These are phyloP conservation scores for Rhizopogon roseolus DNA, from an alignment of 768 basidiomycete species.

Conservation along the genomic window DNA sequence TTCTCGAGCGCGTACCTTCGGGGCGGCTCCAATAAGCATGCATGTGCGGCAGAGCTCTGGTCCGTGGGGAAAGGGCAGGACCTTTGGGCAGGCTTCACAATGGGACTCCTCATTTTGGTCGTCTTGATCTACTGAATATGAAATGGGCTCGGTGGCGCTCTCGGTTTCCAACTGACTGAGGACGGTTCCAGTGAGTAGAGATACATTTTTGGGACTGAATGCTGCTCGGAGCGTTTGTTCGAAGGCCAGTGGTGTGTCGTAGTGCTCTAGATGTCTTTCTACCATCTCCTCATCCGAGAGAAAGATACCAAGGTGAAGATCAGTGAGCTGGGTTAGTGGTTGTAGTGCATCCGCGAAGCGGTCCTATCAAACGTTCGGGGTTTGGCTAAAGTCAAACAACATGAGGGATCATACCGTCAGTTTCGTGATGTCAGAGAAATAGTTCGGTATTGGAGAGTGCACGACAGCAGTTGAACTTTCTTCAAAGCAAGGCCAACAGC, in stretches of 20 bases:
- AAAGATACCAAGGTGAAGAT: conserved; percentile 58
- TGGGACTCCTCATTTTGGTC: conserved; percentile 1
- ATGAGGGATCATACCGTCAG: conserved; percentile 45
- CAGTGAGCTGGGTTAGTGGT: conserved; percentile 40
- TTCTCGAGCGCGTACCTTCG: conserved; percentile 37
- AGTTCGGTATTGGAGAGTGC: conserved; percentile 62
- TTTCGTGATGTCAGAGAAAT: conserved; percentile 34
- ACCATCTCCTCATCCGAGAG: conserved; percentile 53
- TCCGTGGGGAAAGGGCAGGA: conserved; percentile 24
- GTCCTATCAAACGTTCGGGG: conserved; percentile 24
- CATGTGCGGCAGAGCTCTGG: conserved; percentile 36
- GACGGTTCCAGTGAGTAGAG: conserved; percentile 4
- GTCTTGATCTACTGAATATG: conserved; percentile 15
- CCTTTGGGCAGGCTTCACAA: neutral
- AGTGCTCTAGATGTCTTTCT: conserved; percentile 34
- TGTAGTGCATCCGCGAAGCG: conserved; percentile 39
- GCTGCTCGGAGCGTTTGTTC: conserved; percentile 11
- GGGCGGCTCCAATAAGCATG: conserved; percentile 15
- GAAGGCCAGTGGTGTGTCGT: conserved; percentile 19
- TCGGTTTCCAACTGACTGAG: conserved; percentile 22
- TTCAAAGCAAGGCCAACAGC: conserved; percentile 64
- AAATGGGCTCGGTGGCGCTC: conserved; percentile 11
- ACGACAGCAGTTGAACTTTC: conserved; percentile 48
- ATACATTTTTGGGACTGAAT: conserved; percentile 4
- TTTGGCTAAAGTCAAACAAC: conserved; percentile 2